These are phyloP conservation scores for Hydrangea macrophylla DNA, from an alignment of 148 eudicot genomes.

Conservation along the genomic window DNA sequence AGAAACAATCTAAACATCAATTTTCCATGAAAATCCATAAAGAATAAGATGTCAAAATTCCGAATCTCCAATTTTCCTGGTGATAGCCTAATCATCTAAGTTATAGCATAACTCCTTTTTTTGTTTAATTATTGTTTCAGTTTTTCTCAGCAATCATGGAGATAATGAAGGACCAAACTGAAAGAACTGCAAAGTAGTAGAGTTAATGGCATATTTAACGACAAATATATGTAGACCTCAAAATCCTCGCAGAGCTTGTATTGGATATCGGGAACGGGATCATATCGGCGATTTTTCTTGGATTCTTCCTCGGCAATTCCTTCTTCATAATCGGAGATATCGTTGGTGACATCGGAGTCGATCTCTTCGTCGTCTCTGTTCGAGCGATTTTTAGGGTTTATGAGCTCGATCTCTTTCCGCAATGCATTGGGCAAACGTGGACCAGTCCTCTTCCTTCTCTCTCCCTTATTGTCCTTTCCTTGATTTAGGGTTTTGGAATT, in stretches of 20 bases:
- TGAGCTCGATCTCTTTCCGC: conserved; percentile 40
- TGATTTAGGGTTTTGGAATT: conserved; percentile 13
- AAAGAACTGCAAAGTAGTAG: not conserved
- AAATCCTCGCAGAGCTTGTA: conserved; percentile 71
- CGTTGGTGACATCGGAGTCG: conserved; percentile 40
- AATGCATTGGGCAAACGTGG: conserved; percentile 67
- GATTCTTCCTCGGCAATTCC: conserved; percentile 69
- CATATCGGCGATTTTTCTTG: conserved; percentile 59
- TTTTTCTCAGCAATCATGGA: no score
- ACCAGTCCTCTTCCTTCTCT: conserved; percentile 29
- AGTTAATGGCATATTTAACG: not conserved
- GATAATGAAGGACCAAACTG: no score
- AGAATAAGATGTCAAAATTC: no score
- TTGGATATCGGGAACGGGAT: conserved; percentile 62
- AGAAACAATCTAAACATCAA: no score
- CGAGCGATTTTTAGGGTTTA: conserved; percentile 18
- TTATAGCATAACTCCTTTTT: no score
- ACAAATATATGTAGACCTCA: conserved; percentile 45
- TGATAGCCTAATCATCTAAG: no score
- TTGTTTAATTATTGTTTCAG: no score
- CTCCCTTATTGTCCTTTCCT: conserved; percentile 2
- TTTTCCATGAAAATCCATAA: no score
- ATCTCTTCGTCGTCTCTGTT: conserved; percentile 34
- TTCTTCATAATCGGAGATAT: conserved; percentile 76
- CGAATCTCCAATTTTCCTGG: no score